Percentiles rank a stretch among this genome's conserved stretches.
Conservation (phyloP, 495 filamentous ascomycete genomes). For the Aspergillus baeticus region DNA sequence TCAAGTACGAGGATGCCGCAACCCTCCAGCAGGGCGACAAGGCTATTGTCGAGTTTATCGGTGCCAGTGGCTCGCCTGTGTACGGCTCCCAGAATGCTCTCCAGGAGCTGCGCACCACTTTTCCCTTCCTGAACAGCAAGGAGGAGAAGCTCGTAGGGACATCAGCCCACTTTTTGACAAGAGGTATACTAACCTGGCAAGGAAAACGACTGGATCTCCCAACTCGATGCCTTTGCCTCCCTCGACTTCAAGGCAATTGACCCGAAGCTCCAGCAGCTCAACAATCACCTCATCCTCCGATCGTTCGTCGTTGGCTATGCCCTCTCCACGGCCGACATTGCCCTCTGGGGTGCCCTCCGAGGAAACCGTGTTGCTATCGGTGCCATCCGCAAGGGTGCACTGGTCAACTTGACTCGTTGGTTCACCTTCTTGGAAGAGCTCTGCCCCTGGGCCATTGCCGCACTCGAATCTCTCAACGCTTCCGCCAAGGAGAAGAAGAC, state of each 20-base stretch:
- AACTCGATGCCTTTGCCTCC: conserved; percentile 50
- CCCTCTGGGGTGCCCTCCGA: conserved; percentile 81
- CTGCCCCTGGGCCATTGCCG: conserved; percentile 57
- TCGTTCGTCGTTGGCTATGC: conserved; percentile 83
- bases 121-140: conserved; percentile 46
- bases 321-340: conserved; percentile 74
- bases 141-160: conserved; percentile 41
- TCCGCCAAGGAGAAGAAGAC: conserved; percentile 61
- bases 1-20: conserved; percentile 49
- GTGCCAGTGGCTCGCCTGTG: conserved; percentile 28
- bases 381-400: conserved; percentile 72
- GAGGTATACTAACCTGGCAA: conserved; percentile 11
- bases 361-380: conserved; percentile 82
- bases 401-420: conserved; percentile 83
- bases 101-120: conserved; percentile 37
- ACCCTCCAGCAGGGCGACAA: conserved; percentile 43
- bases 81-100: conserved; percentile 39
- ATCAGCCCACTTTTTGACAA: neutral
- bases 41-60: conserved; percentile 38
- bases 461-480: conserved; percentile 60
- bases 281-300: conserved; percentile 82
- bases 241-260: conserved; percentile 80
- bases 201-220: conserved; percentile 58
- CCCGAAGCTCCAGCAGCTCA: conserved; percentile 69
- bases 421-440: conserved; percentile 81